Conservation (phyloP, 148 eudicot genomes). For the Rhododendron mucronatum region DNA sequence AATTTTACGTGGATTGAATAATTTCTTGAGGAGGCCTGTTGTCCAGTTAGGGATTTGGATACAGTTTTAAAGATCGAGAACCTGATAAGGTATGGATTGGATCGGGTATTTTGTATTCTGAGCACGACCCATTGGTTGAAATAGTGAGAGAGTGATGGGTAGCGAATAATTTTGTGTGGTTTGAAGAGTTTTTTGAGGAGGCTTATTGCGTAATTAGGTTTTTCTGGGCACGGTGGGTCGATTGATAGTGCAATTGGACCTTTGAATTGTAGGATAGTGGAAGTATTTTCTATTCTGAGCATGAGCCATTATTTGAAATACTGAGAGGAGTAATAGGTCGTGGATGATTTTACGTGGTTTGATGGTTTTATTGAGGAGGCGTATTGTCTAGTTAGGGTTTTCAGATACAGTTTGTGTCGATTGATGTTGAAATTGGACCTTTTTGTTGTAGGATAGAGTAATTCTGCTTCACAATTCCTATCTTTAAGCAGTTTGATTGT, state of each 20-base stretch:
- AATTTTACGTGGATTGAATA: not conserved
- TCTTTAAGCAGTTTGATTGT: not conserved
- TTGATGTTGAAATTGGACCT: not conserved
- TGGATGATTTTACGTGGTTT: not conserved
- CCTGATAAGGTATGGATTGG: slow-evolving; percentile 5
- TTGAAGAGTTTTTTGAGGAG: not conserved
- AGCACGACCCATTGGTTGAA: not conserved
- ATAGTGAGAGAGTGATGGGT: not conserved
- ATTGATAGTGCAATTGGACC: not conserved
- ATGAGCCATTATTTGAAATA: not conserved
- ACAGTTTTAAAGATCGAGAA: not conserved
- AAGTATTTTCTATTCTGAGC: not conserved
- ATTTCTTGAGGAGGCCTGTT: not conserved
- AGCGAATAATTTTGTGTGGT: not conserved
- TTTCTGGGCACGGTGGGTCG: not conserved
- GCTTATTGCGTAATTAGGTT: not conserved
- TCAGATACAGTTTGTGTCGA: not conserved
- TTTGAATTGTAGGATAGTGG: not conserved
- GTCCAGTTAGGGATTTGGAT: not conserved
- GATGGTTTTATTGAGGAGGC: not conserved
- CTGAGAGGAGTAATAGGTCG: not conserved
- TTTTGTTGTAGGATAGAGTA: not conserved
- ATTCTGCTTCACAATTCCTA: not conserved
- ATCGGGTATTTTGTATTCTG: not conserved
- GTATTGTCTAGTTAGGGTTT: not conserved